Conservation (phyloP, 1,139 yeast genomes). For the Yamadazyma atmosphaerica region DNA sequence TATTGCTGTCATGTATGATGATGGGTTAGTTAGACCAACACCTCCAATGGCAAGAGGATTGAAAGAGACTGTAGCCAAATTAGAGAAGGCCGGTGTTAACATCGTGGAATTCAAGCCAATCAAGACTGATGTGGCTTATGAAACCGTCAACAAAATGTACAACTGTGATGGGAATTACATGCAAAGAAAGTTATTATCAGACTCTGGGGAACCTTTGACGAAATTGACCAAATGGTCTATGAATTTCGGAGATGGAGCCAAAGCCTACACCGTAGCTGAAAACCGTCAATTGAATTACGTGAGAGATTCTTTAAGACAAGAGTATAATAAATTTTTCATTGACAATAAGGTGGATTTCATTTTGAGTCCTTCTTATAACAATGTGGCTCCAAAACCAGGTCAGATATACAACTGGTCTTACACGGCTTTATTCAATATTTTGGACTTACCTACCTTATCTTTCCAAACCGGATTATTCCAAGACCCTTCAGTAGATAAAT, state of each 20-base stretch:
- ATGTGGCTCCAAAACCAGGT: slow-evolving; percentile 70
- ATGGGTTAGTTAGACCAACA: slow-evolving; percentile 39
- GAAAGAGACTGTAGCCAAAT: slow-evolving; percentile 26
- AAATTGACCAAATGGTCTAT: slow-evolving; percentile 62
- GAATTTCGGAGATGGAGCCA: slow-evolving; percentile 58
- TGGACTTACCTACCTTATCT: slow-evolving; percentile 62
- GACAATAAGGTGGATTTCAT: slow-evolving; percentile 64
- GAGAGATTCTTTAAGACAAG: slow-evolving; percentile 57
- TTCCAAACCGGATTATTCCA: slow-evolving; percentile 64
- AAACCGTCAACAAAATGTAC: slow-evolving; percentile 51
- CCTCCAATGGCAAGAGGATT: slow-evolving; percentile 57
- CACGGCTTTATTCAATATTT: slow-evolving; percentile 64
- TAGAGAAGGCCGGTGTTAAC: slow-evolving; percentile 32
- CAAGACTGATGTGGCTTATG: slow-evolving; percentile 49
- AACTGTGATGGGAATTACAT: slow-evolving; percentile 60
- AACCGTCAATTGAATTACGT: slow-evolving; percentile 47
- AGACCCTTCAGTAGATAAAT: slow-evolving; percentile 47
- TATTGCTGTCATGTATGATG: slow-evolving; percentile 41
- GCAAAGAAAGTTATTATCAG: slow-evolving; percentile 51
- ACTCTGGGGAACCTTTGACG: slow-evolving; percentile 65
- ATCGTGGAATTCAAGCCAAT: slow-evolving; percentile 52
- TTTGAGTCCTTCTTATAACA: slow-evolving; percentile 66
- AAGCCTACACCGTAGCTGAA: slow-evolving; percentile 40
- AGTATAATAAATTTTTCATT: slow-evolving; percentile 52
- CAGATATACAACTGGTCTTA: slow-evolving; percentile 75